Evolutionary conservation across 257 asterid species (phyloP), one percentile per base, ranked within the genome.

Genomic region (Henckelia pumila): DNA sequence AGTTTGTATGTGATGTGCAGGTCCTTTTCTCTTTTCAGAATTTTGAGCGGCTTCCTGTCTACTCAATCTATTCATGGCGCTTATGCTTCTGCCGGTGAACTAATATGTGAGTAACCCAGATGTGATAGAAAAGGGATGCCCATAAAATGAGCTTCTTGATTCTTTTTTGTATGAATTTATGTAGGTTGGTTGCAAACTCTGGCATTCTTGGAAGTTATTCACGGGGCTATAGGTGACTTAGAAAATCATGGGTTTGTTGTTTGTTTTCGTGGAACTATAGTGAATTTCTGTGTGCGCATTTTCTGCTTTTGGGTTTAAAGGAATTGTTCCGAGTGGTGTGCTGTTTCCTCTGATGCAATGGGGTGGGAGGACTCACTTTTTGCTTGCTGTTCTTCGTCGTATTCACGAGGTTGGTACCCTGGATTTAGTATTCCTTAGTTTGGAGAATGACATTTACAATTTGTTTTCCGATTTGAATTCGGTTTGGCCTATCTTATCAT

Each of bases 161-260:
- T 28, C 37, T 22, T 17, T 5, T 40, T 17, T 50, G 21, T 71
- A 37, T 5, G n/a, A 76, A 76, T 67, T 56, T 73, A 1, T 52
- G 2, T 52, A 90, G 99, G 95, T 79, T 68, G 90, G 61, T 59
- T 93, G 91, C 99, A 93, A 71, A 29, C 74, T 75, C 56, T 82
- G 76, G 97, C 99, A 37, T 90, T 90, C 84, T 76, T 93, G 92
- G 99, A 93, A 80, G 99, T 93, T 62, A 70, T 90, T 68, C 97
- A 90, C 80, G 99, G 99, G 70, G 94, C 89, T 66, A 25, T 84
- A 68, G 97, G 99, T 93, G 72, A 80, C 62, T 55, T 71, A 30
- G 20, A 33, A 35, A 61, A 55, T 55, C 26, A 26, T 35, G 50
- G 20, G 6, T n/a, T 57, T 40, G 17, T 13, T 24, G 7, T 35